Conservation (phyloP, 805 yeast genomes). For the Candida ipomoeae region DNA sequence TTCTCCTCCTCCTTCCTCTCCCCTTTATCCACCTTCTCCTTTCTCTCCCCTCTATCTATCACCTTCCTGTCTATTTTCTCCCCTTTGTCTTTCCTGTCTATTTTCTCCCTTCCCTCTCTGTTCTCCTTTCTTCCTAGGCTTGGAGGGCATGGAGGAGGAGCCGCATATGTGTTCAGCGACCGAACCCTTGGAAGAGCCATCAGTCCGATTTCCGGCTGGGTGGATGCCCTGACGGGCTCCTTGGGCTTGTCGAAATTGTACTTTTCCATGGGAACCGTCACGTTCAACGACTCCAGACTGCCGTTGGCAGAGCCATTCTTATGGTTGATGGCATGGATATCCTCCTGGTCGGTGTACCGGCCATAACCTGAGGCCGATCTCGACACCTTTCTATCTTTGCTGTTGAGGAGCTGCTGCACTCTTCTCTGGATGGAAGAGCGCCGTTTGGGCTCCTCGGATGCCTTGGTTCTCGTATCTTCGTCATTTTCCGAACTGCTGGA, state of each 20-base stretch:
- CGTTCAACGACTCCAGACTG: constrained; percentile 22
- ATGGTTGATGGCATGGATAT: constrained; percentile 21
- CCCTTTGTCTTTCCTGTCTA: constrained; percentile 22
- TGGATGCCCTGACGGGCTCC: not conserved
- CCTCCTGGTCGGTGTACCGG: constrained; percentile 50
- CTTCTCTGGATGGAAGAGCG: constrained; percentile 49
- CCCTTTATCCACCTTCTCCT: not conserved
- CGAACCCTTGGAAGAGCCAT: not conserved
- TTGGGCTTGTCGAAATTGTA: constrained; percentile 7
- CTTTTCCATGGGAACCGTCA: not conserved
- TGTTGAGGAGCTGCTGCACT: constrained; percentile 46
- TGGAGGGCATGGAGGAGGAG: constrained; percentile 39
- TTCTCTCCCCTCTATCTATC: not conserved
- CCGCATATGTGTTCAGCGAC: not conserved
- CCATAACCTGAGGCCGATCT: constrained; percentile 84
- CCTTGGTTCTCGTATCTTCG: constrained; percentile 3
- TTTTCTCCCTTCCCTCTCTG: not conserved
- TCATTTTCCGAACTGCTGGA: constrained; percentile 6
- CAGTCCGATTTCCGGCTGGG: not conserved
- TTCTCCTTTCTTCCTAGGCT: constrained; percentile 8
- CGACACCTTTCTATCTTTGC: constrained; percentile 36
- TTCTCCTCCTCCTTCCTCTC: not conserved
- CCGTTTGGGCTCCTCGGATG: constrained; percentile 7
- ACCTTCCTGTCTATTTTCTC: constrained; percentile 21
- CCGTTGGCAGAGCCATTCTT: constrained; percentile 21